Evolutionary conservation across 345 rosid species (phyloP).

Genomic region (Syzygium grande): DNA sequence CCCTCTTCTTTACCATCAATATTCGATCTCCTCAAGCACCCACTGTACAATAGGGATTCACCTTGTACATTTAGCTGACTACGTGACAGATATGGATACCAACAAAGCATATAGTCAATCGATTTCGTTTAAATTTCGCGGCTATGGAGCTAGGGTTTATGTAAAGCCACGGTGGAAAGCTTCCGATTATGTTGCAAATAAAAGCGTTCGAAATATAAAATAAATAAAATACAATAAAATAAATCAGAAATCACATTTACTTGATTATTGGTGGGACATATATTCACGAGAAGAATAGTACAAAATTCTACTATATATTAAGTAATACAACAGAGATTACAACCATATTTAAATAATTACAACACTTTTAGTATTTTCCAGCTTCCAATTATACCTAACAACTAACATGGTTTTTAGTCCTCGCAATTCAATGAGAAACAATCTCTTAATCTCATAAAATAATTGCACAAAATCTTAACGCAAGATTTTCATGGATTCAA

Average conservation of each 20-base stretch:
- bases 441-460: background rate
- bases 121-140: background rate
- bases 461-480: background rate
- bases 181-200: too few species aligned
- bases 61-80: background rate
- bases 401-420: background rate
- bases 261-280: rapidly evolving
- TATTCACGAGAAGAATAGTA: background rate
- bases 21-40: background rate
- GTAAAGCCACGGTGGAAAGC: too few species aligned
- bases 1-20: background rate
- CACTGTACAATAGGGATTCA: background rate
- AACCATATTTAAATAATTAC: background rate
- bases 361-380: background rate
- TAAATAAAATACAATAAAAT: too few species aligned
- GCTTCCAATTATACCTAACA: background rate
- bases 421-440: background rate
- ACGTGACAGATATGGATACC: background rate
- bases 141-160: background rate
- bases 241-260: too few species aligned
- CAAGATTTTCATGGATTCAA: background rate
- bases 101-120: background rate
- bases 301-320: background rate
- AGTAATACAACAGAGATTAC: background rate
- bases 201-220: too few species aligned